These are phyloP conservation scores for Phialemonium atrogriseum DNA, from an alignment of 2,329 filamentous ascomycete genomes.

Conservation along the genomic window DNA sequence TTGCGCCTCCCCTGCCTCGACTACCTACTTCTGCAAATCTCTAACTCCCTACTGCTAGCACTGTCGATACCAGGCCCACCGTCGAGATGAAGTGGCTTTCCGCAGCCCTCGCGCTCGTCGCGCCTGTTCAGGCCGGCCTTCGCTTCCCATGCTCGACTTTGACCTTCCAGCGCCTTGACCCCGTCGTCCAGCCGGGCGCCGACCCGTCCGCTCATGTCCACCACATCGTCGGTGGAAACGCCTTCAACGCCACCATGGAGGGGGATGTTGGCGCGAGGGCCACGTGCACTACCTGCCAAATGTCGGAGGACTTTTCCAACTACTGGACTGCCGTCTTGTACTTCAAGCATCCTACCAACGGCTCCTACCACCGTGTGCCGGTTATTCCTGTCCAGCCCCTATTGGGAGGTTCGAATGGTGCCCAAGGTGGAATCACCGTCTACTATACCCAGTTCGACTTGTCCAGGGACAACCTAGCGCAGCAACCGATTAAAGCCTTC, in stretches of 20 bases:
- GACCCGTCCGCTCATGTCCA: conserved; percentile 15
- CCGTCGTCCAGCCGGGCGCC: conserved; percentile 13
- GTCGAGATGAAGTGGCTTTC: conserved; percentile 11
- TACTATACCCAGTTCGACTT: conserved; percentile 19
- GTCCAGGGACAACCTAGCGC: conserved; percentile 14
- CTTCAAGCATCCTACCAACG: conserved; percentile 18
- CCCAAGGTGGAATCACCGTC: conserved; percentile 15
- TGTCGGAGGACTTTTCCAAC: conserved; percentile 20
- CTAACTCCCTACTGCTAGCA: no score
- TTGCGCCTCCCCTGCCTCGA: no score
- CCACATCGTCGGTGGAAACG: conserved; percentile 16
- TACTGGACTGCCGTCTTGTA: conserved; percentile 19
- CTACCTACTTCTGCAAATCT: no score
- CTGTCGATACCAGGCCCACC: no score
- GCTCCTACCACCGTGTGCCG: conserved; percentile 16
- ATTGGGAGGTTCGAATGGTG: conserved; percentile 15
- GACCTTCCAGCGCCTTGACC: conserved; percentile 18
- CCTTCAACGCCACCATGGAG: conserved; percentile 17
- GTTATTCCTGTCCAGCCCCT: conserved; percentile 14
- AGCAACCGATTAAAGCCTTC: conserved; percentile 16
- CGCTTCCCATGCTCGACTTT: conserved; percentile 19
- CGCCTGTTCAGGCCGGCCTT: conserved; percentile 14
- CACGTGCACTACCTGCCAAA: conserved; percentile 19
- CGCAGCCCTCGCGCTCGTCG: conserved; percentile 7
- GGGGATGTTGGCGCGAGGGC: conserved; percentile 14